phyloP scores from a whole-genome alignment of 2,329 filamentous ascomycete species.

The Aureobasidium lini region DNA sequence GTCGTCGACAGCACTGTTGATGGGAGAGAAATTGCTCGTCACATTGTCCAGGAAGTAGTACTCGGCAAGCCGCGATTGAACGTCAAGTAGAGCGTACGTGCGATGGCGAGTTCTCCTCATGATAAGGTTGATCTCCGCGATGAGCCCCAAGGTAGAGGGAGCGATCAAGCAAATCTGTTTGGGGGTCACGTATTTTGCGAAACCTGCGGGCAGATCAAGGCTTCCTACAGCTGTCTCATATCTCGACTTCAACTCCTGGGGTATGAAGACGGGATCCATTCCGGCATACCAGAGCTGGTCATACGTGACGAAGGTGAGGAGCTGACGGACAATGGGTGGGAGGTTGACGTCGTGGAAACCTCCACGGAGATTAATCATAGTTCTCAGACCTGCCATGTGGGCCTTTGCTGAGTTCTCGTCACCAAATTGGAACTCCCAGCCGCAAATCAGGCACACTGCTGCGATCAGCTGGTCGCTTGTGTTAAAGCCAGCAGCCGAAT shows the following conservation, averaged over 20 bases:
- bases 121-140: neutral
- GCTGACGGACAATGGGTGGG: constrained; percentile 13
- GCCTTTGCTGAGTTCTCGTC: constrained; percentile 17
- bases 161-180: neutral
- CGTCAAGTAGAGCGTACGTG: neutral
- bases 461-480: constrained; percentile 16
- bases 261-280: constrained; percentile 16
- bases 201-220: neutral
- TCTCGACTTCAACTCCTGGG: neutral
- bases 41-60: constrained; percentile 12
- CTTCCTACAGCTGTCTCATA: neutral
- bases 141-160: neutral
- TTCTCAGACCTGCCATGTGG: constrained; percentile 18
- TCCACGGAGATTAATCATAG: constrained; percentile 18
- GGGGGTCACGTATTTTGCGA: neutral
- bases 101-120: neutral
- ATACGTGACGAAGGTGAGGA: constrained; percentile 17
- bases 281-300: constrained; percentile 17
- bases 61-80: constrained; percentile 6
- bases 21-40: constrained; percentile 16
- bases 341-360: constrained; percentile 15
- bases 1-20: constrained; percentile 17
- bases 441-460: constrained; percentile 18
- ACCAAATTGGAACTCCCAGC: constrained; percentile 20
- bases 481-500: constrained; percentile 9